phyloP scores from a whole-genome alignment of 75 land plant species.

The Sequoiadendron giganteum region DNA sequence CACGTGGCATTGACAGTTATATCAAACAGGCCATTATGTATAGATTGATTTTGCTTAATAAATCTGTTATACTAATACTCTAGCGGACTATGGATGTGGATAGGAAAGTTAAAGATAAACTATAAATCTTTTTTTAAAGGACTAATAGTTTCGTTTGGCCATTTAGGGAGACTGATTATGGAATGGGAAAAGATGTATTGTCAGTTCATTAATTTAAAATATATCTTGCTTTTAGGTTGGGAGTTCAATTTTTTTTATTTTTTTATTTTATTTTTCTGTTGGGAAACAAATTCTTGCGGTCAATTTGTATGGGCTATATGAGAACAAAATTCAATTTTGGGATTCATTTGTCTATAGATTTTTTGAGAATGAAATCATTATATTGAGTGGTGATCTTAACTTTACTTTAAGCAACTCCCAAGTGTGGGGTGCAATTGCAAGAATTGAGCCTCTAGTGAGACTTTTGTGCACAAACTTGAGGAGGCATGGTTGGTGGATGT shows the following conservation, averaged over 20 bases:
- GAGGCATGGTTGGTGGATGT: too few species aligned
- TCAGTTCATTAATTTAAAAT: not conserved
- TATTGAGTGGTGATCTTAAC: too few species aligned
- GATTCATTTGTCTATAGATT: too few species aligned
- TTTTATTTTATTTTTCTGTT: too few species aligned
- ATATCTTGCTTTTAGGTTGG: not conserved
- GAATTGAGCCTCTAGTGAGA: too few species aligned
- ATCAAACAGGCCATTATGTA: not conserved
- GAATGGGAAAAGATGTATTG: not conserved
- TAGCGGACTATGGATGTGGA: not conserved
- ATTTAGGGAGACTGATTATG: not conserved
- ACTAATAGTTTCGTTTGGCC: not conserved
- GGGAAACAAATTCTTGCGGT: too few species aligned
- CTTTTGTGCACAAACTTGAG: too few species aligned
- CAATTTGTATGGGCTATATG: not conserved
- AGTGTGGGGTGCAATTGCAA: too few species aligned
- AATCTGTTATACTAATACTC: not conserved
- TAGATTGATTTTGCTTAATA: not conserved
- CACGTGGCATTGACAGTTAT: not conserved
- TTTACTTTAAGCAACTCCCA: too few species aligned
- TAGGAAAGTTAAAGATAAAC: not conserved
- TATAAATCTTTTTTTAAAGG: not conserved
- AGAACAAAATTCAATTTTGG: not conserved
- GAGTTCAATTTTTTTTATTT: not conserved
- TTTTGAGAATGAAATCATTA: too few species aligned